A percentile compares a stretch with the other conserved stretches of the same genome.
phyloP scores from a whole-genome alignment of 257 asterid species.

The Leptodermis oblonga region DNA sequence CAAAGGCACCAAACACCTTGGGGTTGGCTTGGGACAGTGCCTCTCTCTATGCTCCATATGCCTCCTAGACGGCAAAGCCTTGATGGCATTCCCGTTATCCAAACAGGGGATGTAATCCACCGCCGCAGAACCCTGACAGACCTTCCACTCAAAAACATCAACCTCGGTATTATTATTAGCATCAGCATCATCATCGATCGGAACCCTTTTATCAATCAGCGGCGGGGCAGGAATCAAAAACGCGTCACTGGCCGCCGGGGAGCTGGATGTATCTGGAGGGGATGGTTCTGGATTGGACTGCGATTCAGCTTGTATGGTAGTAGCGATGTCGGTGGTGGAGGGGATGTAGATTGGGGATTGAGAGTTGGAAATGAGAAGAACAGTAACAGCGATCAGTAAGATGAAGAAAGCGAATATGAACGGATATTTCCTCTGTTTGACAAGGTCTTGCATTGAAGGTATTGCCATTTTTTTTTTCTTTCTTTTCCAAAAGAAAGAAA shows the following conservation, averaged over 20 bases:
- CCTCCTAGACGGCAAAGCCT: constrained; percentile 48
- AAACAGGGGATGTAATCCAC: constrained; percentile 86
- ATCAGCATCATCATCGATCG: background rate
- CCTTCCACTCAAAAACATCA: constrained; percentile 46
- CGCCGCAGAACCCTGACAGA: constrained; percentile 45
- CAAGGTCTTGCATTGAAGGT: constrained; percentile 37
- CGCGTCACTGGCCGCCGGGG: constrained; percentile 11
- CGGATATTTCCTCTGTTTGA: constrained; percentile 70
- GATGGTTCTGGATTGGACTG: constrained; percentile 15
- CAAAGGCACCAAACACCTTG: constrained; percentile 76
- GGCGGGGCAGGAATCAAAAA: constrained; percentile 7
- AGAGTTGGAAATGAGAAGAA: constrained; percentile 62
- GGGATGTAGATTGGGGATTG: constrained; percentile 43
- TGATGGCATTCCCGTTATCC: constrained; percentile 70
- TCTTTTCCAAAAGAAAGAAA: background rate
- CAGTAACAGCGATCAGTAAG: constrained; percentile 49
- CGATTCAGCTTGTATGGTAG: constrained; percentile 5
- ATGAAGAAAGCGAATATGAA: constrained; percentile 62
- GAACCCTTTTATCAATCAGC: background rate
- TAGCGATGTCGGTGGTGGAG: constrained; percentile 36
- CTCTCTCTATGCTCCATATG: constrained; percentile 94
- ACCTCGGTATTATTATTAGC: constrained; percentile 12
- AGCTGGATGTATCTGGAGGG: background rate
- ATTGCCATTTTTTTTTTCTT: constrained; percentile 41
- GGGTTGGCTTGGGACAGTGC: constrained; percentile 69